Conservation (phyloP, 257 asterid species). For the Asclepias syriaca region DNA sequence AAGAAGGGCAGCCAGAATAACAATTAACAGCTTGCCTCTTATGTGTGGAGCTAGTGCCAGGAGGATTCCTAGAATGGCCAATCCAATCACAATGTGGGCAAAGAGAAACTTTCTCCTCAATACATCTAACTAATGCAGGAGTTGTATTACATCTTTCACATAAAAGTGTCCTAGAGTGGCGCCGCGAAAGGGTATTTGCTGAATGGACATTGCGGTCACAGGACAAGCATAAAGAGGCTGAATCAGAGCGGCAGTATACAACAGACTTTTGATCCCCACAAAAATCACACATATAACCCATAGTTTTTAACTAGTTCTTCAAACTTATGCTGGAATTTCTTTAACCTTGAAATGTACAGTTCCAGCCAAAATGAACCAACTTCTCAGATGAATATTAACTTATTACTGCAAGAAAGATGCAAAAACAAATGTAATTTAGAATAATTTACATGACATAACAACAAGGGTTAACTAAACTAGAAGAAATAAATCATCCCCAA, state of each 20-base stretch:
- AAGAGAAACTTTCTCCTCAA: slow-evolving; percentile 62
- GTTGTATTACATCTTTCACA: slow-evolving; percentile 76
- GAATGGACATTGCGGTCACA: slow-evolving; percentile 89
- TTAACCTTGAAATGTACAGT: slow-evolving; percentile 6
- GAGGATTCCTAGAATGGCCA: slow-evolving; percentile 43
- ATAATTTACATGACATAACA: not conserved
- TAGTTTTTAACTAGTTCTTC: slow-evolving; percentile 19
- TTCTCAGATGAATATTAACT: not conserved
- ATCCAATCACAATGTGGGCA: slow-evolving; percentile 83
- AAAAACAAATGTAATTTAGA: not conserved
- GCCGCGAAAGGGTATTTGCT: slow-evolving; percentile 78
- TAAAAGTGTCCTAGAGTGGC: slow-evolving; percentile 76
- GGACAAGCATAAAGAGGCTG: slow-evolving; percentile 77
- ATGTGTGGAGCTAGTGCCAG: slow-evolving; percentile 41
- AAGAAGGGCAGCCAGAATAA: slow-evolving; percentile 85
- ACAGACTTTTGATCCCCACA: slow-evolving; percentile 71
- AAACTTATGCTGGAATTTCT: slow-evolving; percentile 11
- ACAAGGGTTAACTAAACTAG: not conserved
- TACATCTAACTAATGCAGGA: slow-evolving; percentile 67
- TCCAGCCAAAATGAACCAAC: slow-evolving; percentile 14
- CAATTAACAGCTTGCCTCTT: slow-evolving; percentile 59
- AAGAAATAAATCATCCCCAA: not conserved
- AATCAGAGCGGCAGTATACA: slow-evolving; percentile 78
- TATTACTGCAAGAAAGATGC: slow-evolving; percentile 9
- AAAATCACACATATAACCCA: slow-evolving; percentile 84